A percentile compares a stretch with the other conserved stretches of the same genome.
These are phyloP conservation scores for Yarrowia bubula DNA, from an alignment of 805 yeast species.

Conservation along the genomic window DNA sequence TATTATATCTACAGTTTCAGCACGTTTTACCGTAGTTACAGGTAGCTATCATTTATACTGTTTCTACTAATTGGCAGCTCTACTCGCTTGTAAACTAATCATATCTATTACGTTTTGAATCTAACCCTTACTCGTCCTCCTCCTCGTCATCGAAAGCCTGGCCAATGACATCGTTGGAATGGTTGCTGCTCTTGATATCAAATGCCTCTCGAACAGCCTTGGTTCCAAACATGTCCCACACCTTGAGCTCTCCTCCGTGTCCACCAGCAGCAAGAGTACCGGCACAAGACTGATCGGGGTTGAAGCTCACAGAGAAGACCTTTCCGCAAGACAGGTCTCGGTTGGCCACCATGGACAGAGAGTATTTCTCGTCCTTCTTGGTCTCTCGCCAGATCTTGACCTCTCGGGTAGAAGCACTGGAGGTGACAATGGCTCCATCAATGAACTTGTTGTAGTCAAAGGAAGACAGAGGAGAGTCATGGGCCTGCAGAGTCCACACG, in stretches of 20 bases:
- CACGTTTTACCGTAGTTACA: no score
- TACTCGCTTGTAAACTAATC: no score
- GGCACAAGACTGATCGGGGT: conserved; percentile 80
- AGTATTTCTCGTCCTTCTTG: conserved; percentile 40
- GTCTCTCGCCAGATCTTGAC: conserved; percentile 86
- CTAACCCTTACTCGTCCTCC: conserved; percentile 20
- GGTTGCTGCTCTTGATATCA: conserved; percentile 39
- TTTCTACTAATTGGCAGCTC: no score
- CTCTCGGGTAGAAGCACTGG: conserved; percentile 86
- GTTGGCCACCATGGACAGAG: conserved; percentile 84
- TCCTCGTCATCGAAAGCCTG: conserved; percentile 25
- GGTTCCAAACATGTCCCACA: conserved; percentile 91
- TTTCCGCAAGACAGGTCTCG: conserved; percentile 95
- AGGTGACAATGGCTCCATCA: conserved; percentile 74
- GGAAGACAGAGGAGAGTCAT: conserved; percentile 88
- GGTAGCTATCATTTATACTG: no score
- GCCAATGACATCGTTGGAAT: conserved; percentile 20
- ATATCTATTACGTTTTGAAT: background rate
- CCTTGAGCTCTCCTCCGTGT: conserved; percentile 73
- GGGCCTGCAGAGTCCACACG: conserved; percentile 95
- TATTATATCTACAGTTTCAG: no score
- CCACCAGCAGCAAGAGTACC: conserved; percentile 89
- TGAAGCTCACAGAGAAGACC: conserved; percentile 77
- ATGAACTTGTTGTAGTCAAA: conserved; percentile 65
- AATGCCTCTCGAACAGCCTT: conserved; percentile 70